Conservation (phyloP, 768 basidiomycete species). For the Rhizopogon roseolus region DNA sequence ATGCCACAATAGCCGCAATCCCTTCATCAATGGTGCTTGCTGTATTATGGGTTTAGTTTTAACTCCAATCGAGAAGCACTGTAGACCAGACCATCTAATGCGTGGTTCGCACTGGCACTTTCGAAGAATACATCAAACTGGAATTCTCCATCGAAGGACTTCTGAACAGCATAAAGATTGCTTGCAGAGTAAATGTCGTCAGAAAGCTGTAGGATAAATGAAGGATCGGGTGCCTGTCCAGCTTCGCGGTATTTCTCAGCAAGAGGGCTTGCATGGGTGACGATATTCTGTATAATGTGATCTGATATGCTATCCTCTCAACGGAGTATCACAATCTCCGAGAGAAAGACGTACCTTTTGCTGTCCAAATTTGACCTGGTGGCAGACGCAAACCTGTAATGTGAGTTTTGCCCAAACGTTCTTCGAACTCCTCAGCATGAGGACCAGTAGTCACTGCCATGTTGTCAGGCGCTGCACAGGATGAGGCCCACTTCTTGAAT, state of each 20-base stretch:
- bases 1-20: constrained; percentile 56
- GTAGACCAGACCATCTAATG: constrained; percentile 52
- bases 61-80: background rate
- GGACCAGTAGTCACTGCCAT: constrained; percentile 47
- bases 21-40: constrained; percentile 65
- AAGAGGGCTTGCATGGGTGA: constrained; percentile 50
- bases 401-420: constrained; percentile 67
- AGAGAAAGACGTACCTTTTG: constrained; percentile 53
- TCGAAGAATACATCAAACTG: constrained; percentile 90
- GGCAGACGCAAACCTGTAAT: constrained; percentile 59
- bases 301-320: constrained; percentile 36
- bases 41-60: constrained; percentile 20
- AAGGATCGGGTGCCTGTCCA: constrained; percentile 66
- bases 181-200: constrained; percentile 68
- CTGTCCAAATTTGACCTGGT: constrained; percentile 74
- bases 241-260: constrained; percentile 46
- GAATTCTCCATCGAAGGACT: constrained; percentile 78
- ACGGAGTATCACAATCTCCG: background rate
- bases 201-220: constrained; percentile 70
- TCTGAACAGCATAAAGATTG: constrained; percentile 87
- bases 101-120: constrained; percentile 60
- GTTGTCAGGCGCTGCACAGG: constrained; percentile 53
- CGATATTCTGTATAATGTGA: constrained; percentile 54
- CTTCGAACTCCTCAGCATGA: constrained; percentile 51
- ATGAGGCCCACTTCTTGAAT: constrained; percentile 2